phyloP scores from a whole-genome alignment of 164 flowering plant species.

The Liriodendron chinense region DNA sequence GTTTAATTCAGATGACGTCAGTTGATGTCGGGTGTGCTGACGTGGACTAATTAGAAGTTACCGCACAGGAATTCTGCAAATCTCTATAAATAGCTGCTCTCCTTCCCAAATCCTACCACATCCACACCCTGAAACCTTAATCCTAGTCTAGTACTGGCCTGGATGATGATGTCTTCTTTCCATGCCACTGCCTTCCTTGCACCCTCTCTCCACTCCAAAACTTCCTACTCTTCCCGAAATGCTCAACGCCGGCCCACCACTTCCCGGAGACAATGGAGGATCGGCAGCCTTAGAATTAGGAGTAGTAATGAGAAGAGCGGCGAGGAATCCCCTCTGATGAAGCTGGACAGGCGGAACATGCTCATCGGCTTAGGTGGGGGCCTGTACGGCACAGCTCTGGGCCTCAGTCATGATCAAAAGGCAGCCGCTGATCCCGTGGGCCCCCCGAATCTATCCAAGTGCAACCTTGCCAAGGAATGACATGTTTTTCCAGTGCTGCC shows the following conservation, averaged over 20 bases:
- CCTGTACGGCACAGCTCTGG: conserved; percentile 7
- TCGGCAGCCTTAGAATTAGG: not conserved
- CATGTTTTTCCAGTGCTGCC: conserved; percentile 4
- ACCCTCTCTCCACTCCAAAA: not conserved
- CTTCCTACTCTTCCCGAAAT: not conserved
- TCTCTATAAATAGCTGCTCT: too few relatives aligned
- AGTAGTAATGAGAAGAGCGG: not conserved
- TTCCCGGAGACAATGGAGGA: too few relatives aligned
- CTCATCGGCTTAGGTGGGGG: conserved; percentile 7
- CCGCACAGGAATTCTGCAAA: too few relatives aligned
- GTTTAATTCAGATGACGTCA: too few relatives aligned
- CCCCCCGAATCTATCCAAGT: conserved; percentile 7
- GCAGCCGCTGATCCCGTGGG: not conserved
- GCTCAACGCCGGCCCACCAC: not conserved
- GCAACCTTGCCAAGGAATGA: not conserved
- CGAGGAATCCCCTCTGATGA: not conserved
- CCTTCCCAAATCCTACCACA: too few relatives aligned
- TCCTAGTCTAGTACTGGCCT: too few relatives aligned
- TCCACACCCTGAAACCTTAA: too few relatives aligned
- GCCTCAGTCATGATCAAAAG: not conserved
- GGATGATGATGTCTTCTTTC: too few relatives aligned
- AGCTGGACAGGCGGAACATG: conserved; percentile 6
- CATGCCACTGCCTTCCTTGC: not conserved
- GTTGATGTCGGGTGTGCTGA: too few relatives aligned
- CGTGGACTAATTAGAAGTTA: too few relatives aligned